Evolutionary conservation across 345 rosid species (phyloP), one percentile per base, ranked within the genome.

Genomic region (Lenwebbia sp.): DNA sequence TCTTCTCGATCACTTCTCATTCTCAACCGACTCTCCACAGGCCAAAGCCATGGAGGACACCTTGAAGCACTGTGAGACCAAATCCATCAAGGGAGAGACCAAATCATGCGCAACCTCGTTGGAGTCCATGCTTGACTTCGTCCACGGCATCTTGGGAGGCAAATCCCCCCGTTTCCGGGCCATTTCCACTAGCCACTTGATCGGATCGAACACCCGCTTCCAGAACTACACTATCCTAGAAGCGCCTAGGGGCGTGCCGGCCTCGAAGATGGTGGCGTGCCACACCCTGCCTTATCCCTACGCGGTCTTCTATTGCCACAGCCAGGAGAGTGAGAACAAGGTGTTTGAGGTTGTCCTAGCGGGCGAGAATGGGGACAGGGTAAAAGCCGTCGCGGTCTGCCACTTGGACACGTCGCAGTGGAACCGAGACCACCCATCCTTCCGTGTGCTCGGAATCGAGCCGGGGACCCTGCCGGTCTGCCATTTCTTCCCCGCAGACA

Each of bases 81-180:
- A 83, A 14, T 89, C 93, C 37, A 88, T 94, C 37, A 76, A 84
- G 52, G 91, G 91, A 17, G 94, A 94, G 86, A 88, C 85, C 81
- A 91, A 92, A 82, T 30, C 60, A 37, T 94, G 94, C 25, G 90
- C 91, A 1, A 92, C 93, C 40, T 92, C 94, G 21, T 65, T 91
- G 6, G 93, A 94, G 83, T 89, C 94, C 85, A 88, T 89, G 94
- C 89, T 90, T 33, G 94, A 88, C 50, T 92, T 86, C 55, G 90
- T 84, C 13, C 89, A 30, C 37, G 40, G 70, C 15, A 37, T 82
- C 53, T 84, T 93, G 22, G 92, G 92, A 33, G 84, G 23, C 3
- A 82, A 53, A 3, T 57, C 86, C 4, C 17, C 58, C 81, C 84
- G 41, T 7, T 87, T 91, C 85, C 54, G 65, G 47, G 74, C 82